These are phyloP conservation scores for Aspergillus fructus DNA, from an alignment of 2,329 filamentous ascomycete species.

Conservation along the genomic window DNA sequence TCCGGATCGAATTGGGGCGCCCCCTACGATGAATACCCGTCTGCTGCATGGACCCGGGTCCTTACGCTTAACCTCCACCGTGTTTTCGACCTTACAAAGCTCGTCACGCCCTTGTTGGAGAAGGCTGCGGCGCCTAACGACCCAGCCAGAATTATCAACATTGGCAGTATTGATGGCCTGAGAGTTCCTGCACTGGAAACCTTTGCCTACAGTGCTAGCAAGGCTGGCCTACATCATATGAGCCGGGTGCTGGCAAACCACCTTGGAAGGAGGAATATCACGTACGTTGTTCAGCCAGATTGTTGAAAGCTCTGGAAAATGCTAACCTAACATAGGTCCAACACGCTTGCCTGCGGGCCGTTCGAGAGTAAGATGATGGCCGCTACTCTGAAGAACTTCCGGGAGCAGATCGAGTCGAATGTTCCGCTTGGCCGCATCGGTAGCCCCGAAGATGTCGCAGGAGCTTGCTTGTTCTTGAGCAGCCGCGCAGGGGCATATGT, in stretches of 20 bases:
- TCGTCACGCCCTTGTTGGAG: slow-evolving; percentile 48
- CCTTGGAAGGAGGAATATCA: slow-evolving; percentile 53
- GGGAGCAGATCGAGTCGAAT: slow-evolving; percentile 51
- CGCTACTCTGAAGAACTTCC: slow-evolving; percentile 52
- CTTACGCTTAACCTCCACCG: slow-evolving; percentile 56
- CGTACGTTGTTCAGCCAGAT: slow-evolving; percentile 39
- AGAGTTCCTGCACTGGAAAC: slow-evolving; percentile 53
- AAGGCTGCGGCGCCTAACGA: slow-evolving; percentile 46
- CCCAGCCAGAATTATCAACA: slow-evolving; percentile 53
- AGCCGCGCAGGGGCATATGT: slow-evolving; percentile 66
- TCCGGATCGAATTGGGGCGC: slow-evolving; percentile 57
- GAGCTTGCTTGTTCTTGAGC: slow-evolving; percentile 68
- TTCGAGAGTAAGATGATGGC: slow-evolving; percentile 57
- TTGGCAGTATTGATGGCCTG: slow-evolving; percentile 56
- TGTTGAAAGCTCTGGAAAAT: neutral
- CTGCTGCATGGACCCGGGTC: slow-evolving; percentile 58
- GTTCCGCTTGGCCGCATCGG: slow-evolving; percentile 69
- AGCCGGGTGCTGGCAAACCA: slow-evolving; percentile 53
- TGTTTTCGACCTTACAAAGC: slow-evolving; percentile 50
- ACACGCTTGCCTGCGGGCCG: slow-evolving; percentile 70
- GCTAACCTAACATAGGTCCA: slow-evolving; percentile 45
- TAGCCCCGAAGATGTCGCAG: slow-evolving; percentile 66
- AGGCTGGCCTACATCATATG: slow-evolving; percentile 55
- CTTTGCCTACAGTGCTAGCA: slow-evolving; percentile 54
- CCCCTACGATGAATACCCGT: slow-evolving; percentile 58